These are phyloP conservation scores for Coemansia sp. DNA, from an alignment of 192 early-diverging fungal species.

Conservation along the genomic window DNA sequence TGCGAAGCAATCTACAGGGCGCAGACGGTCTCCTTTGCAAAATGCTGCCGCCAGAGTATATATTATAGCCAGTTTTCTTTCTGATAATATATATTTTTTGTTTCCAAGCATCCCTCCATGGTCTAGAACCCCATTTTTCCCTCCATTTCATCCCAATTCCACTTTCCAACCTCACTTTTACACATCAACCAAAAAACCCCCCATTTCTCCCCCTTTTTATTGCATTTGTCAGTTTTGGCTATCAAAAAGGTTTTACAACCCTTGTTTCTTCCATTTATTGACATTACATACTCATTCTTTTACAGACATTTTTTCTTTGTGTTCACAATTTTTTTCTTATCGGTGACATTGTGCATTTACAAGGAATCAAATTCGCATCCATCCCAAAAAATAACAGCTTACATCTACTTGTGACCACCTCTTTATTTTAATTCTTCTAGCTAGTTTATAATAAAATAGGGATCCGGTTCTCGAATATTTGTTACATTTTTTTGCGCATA, in stretches of 20 bases:
- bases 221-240: too few relatives aligned
- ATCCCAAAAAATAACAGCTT: conserved; percentile 1
- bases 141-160: neutral
- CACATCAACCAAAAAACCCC: too few relatives aligned
- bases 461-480: too few relatives aligned
- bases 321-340: neutral
- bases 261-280: too few relatives aligned
- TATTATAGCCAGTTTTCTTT: conserved; percentile 5
- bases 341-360: neutral
- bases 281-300: neutral
- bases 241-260: too few relatives aligned
- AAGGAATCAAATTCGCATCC: neutral
- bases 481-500: neutral
- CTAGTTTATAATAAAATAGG: neutral
- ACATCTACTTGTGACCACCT: neutral
- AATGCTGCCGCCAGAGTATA: neutral
- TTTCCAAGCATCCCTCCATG: neutral
- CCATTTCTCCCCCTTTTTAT: too few relatives aligned
- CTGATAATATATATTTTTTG: conserved; percentile 3
- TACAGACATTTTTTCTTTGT: conserved; percentile 1
- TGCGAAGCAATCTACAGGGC: neutral
- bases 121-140: neutral
- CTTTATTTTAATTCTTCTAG: neutral
- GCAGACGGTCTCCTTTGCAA: too few relatives aligned
- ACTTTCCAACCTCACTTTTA: too few relatives aligned